These are phyloP conservation scores for Hypomontagnella monticulosa DNA, from an alignment of 495 filamentous ascomycete genomes.

Conservation along the genomic window DNA sequence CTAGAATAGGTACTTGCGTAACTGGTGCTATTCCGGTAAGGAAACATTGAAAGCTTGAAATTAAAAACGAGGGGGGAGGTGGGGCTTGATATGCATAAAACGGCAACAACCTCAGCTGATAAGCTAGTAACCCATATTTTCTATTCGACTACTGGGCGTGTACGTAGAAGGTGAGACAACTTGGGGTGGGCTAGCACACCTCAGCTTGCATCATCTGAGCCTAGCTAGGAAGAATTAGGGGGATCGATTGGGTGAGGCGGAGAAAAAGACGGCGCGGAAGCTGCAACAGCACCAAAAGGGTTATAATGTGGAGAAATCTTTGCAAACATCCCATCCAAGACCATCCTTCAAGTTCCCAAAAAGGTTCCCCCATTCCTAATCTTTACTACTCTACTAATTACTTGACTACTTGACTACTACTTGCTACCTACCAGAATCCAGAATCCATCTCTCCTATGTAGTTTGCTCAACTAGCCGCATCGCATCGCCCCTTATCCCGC, in stretches of 20 bases:
- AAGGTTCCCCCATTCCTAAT: conserved; percentile 11
- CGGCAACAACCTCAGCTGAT: conserved; percentile 13
- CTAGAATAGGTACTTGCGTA: background rate
- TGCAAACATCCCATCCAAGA: conserved; percentile 4
- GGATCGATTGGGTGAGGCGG: conserved; percentile 34
- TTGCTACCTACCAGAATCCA: too few relatives aligned
- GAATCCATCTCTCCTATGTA: conserved; percentile 27
- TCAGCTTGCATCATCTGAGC: conserved; percentile 26
- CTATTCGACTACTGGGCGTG: background rate
- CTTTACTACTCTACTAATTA: background rate
- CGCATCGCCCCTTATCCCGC: conserved; percentile 12
- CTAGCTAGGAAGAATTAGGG: conserved; percentile 20
- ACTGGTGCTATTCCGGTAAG: background rate
- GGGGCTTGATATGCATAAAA: conserved; percentile 30
- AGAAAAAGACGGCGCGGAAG: conserved; percentile 43
- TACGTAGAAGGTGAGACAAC: conserved; percentile 18
- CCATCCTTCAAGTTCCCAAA: conserved; percentile 23
- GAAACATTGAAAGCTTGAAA: background rate
- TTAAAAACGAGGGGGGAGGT: conserved; percentile 24
- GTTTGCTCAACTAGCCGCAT: conserved; percentile 20
- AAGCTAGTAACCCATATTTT: conserved; percentile 7
- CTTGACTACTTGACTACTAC: conserved; percentile 10
- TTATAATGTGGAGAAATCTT: conserved; percentile 41
- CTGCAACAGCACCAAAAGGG: conserved; percentile 37
- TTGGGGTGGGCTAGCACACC: too few relatives aligned